A percentile compares a stretch with the other conserved stretches of the same genome.
phyloP scores from a whole-genome alignment of 768 basidiomycete species.

The Xanthoconium stramineum region DNA sequence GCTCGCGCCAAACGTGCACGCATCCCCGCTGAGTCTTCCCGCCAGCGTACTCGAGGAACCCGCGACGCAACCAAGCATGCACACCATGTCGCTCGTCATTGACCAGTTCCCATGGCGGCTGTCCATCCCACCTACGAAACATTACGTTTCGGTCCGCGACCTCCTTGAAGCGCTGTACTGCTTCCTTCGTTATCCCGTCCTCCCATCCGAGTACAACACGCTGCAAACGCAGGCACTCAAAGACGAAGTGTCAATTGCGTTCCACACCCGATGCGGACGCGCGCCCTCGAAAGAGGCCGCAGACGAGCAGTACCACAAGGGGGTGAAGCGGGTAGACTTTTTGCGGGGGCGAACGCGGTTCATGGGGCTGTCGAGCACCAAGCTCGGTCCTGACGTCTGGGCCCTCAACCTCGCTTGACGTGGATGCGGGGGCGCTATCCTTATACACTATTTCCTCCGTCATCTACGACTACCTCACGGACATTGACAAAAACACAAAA shows the following conservation, averaged over 20 bases:
- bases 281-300: conserved; percentile 29
- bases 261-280: conserved; percentile 37
- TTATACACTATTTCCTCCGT: conserved; percentile 24
- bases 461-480: not conserved
- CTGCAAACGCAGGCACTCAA: conserved; percentile 33
- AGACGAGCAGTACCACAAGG: conserved; percentile 42
- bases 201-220: conserved; percentile 38
- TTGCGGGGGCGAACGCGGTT: conserved; percentile 42
- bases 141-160: conserved; percentile 42
- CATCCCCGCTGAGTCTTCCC: conserved; percentile 26
- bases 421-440: conserved; percentile 8
- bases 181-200: conserved; percentile 40
- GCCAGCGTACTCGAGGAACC: conserved; percentile 23
- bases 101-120: conserved; percentile 34
- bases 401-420: conserved; percentile 27
- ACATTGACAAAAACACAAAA: conserved; percentile 19
- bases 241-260: conserved; percentile 41
- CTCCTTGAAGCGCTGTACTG: conserved; percentile 46
- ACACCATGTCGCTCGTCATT: conserved; percentile 29
- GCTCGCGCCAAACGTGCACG: conserved; percentile 22
- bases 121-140: conserved; percentile 27
- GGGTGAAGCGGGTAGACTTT: conserved; percentile 56
- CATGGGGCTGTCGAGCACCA: conserved; percentile 43
- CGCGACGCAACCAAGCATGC: conserved; percentile 31
- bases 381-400: conserved; percentile 37